Conservation (phyloP, 176 grass and related monocot genomes). For the Metroxylon sagu region DNA sequence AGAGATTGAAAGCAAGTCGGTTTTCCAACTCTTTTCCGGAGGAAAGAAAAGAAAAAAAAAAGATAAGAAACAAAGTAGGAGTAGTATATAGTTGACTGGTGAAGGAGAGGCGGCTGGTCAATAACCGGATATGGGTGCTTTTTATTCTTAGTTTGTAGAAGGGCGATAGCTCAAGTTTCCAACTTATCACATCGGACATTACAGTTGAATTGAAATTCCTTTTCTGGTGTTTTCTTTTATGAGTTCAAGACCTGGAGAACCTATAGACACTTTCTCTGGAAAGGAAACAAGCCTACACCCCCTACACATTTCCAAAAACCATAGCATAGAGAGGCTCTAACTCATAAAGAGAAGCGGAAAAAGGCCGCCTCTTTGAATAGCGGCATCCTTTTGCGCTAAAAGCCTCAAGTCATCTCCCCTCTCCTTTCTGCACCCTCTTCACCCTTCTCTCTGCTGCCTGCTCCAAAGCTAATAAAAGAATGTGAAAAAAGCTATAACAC, state of each 20-base stretch:
- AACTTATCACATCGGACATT: neutral
- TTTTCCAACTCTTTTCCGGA: too few species aligned
- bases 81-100: too few species aligned
- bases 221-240: neutral
- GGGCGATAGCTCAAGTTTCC: too few species aligned
- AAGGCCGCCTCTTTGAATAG: neutral
- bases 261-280: neutral
- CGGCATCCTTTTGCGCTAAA: constrained; percentile 34
- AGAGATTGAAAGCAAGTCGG: too few species aligned
- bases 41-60: too few species aligned
- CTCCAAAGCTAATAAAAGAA: constrained; percentile 5
- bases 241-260: neutral
- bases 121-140: too few species aligned
- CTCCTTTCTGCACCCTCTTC: constrained; percentile 23
- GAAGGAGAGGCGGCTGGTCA: too few species aligned
- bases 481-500: constrained; percentile 34
- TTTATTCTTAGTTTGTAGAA: too few species aligned
- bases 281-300: too few species aligned
- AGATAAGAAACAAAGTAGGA: too few species aligned
- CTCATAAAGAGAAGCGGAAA: neutral
- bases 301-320: too few species aligned
- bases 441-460: constrained; percentile 8
- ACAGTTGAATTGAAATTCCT: neutral
- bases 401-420: constrained; percentile 33
- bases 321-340: too few species aligned